phyloP scores from a whole-genome alignment of 1,284 basidiomycete species.

The Leccinum griseonigrum region DNA sequence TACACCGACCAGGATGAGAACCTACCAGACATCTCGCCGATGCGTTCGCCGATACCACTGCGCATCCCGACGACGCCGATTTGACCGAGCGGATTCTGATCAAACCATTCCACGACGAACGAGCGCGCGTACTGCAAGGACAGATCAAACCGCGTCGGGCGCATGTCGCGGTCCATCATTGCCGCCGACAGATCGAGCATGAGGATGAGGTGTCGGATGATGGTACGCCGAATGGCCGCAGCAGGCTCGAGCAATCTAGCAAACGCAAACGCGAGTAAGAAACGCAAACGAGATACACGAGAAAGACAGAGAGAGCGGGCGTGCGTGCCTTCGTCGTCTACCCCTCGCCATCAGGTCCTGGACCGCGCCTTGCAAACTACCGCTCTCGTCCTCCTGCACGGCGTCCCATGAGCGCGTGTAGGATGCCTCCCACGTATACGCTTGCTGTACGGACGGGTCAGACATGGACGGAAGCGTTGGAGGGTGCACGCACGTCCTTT shows the following conservation, averaged over 20 bases:
- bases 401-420: constrained; percentile 96
- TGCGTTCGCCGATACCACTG: constrained; percentile 81
- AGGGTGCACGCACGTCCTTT: constrained; percentile 42
- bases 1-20: neutral
- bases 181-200: constrained; percentile 88
- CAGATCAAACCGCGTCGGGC: constrained; percentile 89
- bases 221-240: constrained; percentile 87
- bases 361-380: constrained; percentile 88
- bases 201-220: constrained; percentile 93
- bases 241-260: constrained; percentile 74
- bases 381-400: constrained; percentile 93
- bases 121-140: constrained; percentile 86
- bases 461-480: neutral
- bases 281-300: neutral
- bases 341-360: constrained; percentile 85
- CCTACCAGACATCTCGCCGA: constrained; percentile 87
- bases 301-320: neutral
- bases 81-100: constrained; percentile 99
- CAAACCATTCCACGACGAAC: constrained; percentile 97
- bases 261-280: constrained; percentile 5
- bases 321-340: constrained; percentile 72
- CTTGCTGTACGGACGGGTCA: constrained; percentile 46
- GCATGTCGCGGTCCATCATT: constrained; percentile 95
- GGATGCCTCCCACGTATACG: constrained; percentile 94
- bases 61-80: constrained; percentile 92